phyloP scores from a whole-genome alignment of 2,329 filamentous ascomycete species.

The Trichoderma sp. region DNA sequence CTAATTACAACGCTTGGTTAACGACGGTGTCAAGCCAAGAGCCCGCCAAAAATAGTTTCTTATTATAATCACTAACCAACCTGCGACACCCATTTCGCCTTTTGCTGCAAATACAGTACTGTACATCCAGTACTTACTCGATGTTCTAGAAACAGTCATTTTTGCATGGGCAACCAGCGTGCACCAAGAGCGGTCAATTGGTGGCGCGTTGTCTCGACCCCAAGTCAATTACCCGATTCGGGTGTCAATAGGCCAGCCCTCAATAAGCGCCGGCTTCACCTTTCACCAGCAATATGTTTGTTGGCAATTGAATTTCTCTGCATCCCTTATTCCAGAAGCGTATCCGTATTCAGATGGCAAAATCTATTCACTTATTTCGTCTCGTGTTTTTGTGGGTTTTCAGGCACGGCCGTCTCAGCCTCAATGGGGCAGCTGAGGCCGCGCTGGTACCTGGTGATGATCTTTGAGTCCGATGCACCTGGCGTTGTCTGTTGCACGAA shows the following conservation, averaged over 20 bases:
- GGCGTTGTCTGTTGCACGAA: background rate
- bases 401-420: background rate
- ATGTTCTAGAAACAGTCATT: background rate
- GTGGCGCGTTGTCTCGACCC: background rate
- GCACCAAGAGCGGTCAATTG: background rate
- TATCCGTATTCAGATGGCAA: background rate
- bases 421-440: background rate
- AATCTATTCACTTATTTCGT: background rate
- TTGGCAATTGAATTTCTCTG: background rate
- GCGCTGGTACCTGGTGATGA: background rate
- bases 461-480: background rate
- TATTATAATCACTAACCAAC: no score
- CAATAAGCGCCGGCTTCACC: slow-evolving; percentile 11
- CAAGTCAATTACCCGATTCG: slow-evolving; percentile 17
- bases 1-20: no score
- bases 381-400: background rate
- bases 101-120: background rate
- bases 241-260: slow-evolving; percentile 21
- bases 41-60: no score
- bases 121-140: no score
- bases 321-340: background rate
- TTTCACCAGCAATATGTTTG: background rate
- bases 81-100: background rate
- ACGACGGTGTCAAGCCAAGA: no score
- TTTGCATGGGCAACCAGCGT: background rate